phyloP scores from a whole-genome alignment of 1,284 basidiomycete genomes.

The Rhodotorula sp. region DNA sequence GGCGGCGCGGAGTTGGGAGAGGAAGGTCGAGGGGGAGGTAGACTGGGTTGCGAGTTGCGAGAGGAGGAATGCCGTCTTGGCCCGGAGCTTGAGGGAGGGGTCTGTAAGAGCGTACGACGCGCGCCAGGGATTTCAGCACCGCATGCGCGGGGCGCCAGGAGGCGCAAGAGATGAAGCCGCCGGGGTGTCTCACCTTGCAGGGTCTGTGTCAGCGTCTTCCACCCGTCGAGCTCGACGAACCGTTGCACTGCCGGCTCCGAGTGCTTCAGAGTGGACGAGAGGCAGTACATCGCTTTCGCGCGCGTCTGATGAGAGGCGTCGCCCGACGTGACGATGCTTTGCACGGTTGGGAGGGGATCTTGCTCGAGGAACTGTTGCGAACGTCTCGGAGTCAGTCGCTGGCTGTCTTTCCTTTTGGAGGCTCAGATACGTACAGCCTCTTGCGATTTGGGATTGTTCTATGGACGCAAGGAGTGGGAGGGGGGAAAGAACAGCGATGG shows the following conservation, averaged over 20 bases:
- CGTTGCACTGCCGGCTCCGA: conserved; percentile 65
- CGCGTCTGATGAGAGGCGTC: conserved; percentile 58
- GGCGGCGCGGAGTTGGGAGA: conserved; percentile 49
- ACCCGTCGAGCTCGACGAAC: conserved; percentile 65
- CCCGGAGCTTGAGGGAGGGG: conserved; percentile 70
- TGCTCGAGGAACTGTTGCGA: conserved; percentile 67
- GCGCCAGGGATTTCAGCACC: no score
- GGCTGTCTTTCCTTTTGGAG: not conserved
- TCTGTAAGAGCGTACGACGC: conserved; percentile 54
- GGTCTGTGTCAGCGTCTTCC: conserved; percentile 50
- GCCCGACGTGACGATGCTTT: conserved; percentile 59
- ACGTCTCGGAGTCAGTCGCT: no score
- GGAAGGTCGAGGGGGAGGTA: conserved; percentile 16
- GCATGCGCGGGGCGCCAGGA: not conserved
- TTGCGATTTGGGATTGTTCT: conserved; percentile 93
- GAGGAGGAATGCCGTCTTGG: conserved; percentile 83
- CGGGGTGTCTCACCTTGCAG: conserved; percentile 52
- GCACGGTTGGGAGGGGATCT: conserved; percentile 64
- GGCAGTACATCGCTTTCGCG: conserved; percentile 81
- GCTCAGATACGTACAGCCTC: conserved; percentile 62
- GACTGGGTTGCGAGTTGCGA: conserved; percentile 70
- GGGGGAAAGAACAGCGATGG: no score
- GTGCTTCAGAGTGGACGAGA: conserved; percentile 84
- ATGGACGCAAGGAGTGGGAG: not conserved
- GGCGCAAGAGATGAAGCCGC: not conserved